Base-by-base conservation (phyloP, 1,284 basidiomycete species). In the Sanghuangporus baumii region DNA sequence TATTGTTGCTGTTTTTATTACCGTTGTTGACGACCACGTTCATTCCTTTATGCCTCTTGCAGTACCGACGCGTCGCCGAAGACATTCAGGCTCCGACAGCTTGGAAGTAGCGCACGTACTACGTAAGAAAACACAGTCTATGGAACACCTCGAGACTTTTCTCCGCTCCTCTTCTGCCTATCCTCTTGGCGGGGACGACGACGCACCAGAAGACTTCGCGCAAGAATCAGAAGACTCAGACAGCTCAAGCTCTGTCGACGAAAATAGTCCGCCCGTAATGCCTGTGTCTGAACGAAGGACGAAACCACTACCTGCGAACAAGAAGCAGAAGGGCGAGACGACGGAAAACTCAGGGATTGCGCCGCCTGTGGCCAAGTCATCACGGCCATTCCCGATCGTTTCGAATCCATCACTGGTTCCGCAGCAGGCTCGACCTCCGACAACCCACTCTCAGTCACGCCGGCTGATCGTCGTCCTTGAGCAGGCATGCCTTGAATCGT, bases 401-500 rank as follows among this genome's bases (percentile, higher is more conserved):
- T 80, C 82, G 3, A 93, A 94, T 74, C 92, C 91, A 0, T 81
- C 85, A 61, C 87, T 94, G 83, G 75, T 93, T 9, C 93, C 92
- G 40, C 78, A 88, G 1, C 89, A 90, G 67, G 91, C 93, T 1
- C 87, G 89, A 57, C 88, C 93, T 16, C 82, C 91, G 7, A 88
- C 87, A 69, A 85, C 76, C 6, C 70, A 71, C 23, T 72, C 73
- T 43, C 78, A 80, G 79, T 71, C 86, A 78, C 23, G 72, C 77
- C 43, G 75, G 74, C 63, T 83, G 89, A 38, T 93, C 68, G 95
- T 99, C 54, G 85, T 99, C 2, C 79, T 99, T 41, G 93, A 94
- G 74, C 89, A 93, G 68, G 96, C 96, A 0, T 99, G 96, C 73
- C 79, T 99, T 55, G 96, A 99, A 78, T 93, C 94, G 2, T 99